Base-by-base conservation (phyloP, 179 eudicot species). In the Patellifolia procumbens region DNA sequence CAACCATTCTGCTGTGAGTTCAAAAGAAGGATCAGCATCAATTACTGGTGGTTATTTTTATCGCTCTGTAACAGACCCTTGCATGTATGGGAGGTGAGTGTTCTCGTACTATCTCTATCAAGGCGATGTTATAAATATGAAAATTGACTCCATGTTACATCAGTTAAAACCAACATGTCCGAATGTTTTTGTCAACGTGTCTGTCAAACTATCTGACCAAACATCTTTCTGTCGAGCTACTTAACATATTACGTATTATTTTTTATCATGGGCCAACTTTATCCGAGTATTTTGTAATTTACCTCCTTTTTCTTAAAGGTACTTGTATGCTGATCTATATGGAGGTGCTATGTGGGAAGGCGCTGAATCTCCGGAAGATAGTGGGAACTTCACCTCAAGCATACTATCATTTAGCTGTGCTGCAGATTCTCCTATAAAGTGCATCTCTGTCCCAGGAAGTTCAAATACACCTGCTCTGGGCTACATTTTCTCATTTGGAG, bases 31-130 rank as follows among this genome's bases (percentile, higher is more conserved):
- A 65, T 88, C 98, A 28, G 94, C 96, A 68, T 87, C 96, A 13
- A 85, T 91, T 61, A 85, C 91, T 35, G 96, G 98, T 34, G 98
- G 98, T 59, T 93, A 77, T 78, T 88, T 93, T 68, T 93, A 91
- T 70, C 80, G 96, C 2, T 89, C 98, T 19, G 61, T 12, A 39
- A 87, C 91, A 20, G 98, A 93, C 81, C 96, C 98, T 63, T 93
- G 98, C 78, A 72, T 91, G 88, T 64, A 72, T 71, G 98, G 96
- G 79, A 89, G 96, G 97, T 89, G 43, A 83, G 89, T 77, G 4
- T 16, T 58, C 61, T 35, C 52, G 29, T 15, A 49, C 64, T 37
- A 75, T 28, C 70, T 35, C 39, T 52, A 45, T 16, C 70, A 48
- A 74, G 7, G 24, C 19, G 59, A 29, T 48, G 26, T 16, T 26